Base-by-base conservation (phyloP, 257 asterid genomes). In the Cinchona pubescens region DNA sequence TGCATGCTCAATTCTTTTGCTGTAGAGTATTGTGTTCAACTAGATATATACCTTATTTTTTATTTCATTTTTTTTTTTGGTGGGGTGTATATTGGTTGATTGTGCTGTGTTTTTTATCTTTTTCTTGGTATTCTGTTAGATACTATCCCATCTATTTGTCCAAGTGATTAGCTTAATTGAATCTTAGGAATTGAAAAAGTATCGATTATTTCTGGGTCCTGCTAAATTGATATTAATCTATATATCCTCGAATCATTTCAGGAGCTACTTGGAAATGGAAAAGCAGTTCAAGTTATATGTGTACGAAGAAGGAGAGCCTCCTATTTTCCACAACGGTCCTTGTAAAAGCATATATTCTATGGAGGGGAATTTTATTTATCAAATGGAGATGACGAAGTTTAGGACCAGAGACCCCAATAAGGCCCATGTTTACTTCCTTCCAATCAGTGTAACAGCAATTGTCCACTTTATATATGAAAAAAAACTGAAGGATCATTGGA, bases 201-300 rank as follows among this genome's bases (percentile, higher is more conserved):
- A n/a, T n/a, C n/a, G n/a, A n/a, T n/a, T n/a, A n/a, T n/a, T 25
- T 51, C 59, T 21, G 25, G 21, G 5, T 51, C 9, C 25, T 3
- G 51, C 13, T 19, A 46, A 46, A 13, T 9, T 12, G 12, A 19
- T 16, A 46, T 46, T 46, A 46, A 18, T 51, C 2, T 51, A 16
- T 51, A 1, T 4, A 30, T 29, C 32, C 55, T 35, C 61, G 8
- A 43, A 12, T 18, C 32, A 55, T 19, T 55, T 35, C 76, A 94
- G 98, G 94, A 94, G 99, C 84, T 92, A 94, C 72, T 59, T 88
- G 79, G 99, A 91, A 80, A 94, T 94, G 99, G 99, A 92, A 77
- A 92, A 87, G 75, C 84, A 85, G 34, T 88, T 94, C 79, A 90
- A 85, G 74, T 81, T 92, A 61, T 91, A 64, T 72, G 92, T 92